Conservation (phyloP, 179 eudicot genomes). For the Drosera spatulata region DNA sequence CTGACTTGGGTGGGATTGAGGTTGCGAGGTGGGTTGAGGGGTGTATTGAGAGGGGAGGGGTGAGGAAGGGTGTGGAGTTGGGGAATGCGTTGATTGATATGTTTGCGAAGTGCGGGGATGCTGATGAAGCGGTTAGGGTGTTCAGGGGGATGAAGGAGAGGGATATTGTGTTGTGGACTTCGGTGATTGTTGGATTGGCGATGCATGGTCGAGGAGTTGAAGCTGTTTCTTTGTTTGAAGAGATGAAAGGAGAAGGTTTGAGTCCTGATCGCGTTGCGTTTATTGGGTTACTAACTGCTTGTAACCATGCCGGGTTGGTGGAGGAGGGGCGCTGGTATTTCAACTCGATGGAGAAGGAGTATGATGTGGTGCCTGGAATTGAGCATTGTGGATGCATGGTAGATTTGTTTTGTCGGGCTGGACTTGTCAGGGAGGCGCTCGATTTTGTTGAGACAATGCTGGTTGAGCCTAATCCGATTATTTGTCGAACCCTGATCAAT, state of each 20-base stretch:
- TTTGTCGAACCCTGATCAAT: conserved; percentile 37
- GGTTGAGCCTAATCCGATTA: conserved; percentile 39
- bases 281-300: conserved; percentile 50
- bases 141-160: conserved; percentile 27
- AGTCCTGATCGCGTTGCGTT: conserved; percentile 40
- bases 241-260: conserved; percentile 28
- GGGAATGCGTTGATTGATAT: conserved; percentile 46
- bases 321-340: conserved; percentile 41
- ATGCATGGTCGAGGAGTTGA: conserved; percentile 51
- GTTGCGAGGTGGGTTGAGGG: conserved; percentile 50
- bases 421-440: conserved; percentile 39
- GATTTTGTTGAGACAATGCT: conserved; percentile 45
- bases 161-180: conserved; percentile 54
- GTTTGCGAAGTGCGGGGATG: conserved; percentile 57
- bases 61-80: conserved; percentile 34
- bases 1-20: conserved; percentile 52
- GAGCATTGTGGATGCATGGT: conserved; percentile 75
- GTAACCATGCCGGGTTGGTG: conserved; percentile 58
- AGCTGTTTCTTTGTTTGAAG: conserved; percentile 49
- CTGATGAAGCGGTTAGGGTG: conserved; percentile 36
- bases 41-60: conserved; percentile 25
- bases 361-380: conserved; percentile 29
- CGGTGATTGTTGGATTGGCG: conserved; percentile 45
- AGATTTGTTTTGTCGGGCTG: conserved; percentile 52
- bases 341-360: conserved; percentile 27